Base-by-base conservation (phyloP, 164 flowering plant species). In the Platanus orientalis region DNA sequence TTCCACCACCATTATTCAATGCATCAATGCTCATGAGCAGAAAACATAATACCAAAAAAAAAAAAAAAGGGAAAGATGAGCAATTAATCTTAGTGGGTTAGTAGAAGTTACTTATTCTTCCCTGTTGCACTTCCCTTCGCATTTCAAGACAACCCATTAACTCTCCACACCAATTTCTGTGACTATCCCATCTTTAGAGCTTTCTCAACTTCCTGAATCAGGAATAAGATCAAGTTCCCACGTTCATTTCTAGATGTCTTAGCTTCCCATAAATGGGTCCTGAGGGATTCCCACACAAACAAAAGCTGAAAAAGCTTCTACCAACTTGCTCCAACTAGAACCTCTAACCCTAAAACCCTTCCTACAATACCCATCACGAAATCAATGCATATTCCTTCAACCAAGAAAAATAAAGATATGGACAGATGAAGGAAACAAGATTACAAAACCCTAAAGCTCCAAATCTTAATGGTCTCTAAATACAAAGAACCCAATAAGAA, bases 201-300 rank as follows among this genome's bases (percentile, higher is more conserved):
- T 10, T 34, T 24, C 30, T 28, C 29, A 19, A 27, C 39, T 47
- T 54, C 64, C 55, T 55, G 54, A 63, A 68, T 45, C 60, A 29
- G 42, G 69, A 54, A 64, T 32, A 63, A 54, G 60, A 70, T 64
- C 72, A 72, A 69, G 69, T 78, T 75, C 77, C 82, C 65, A 64
- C 54, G 55, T 54, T 64, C n/a, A 64, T 64, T 73, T 65, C 67
- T 64, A 65, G 45, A 54, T 58, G 32, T 64, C 55, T 60, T 64
- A 17, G 60, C 11, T 64, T 68, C 64, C 74, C 34, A 63, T 50
- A 62, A 61, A 10, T 62, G 63, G 52, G 52, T 19, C 23, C 50
- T 71, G 63, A 34, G 28, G 63, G 63, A 54, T 63, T 34, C 39
- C 39, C 72, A 50, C 65, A 42, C 54, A 62, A 36, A 49, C 6